Evolutionary conservation across 495 filamentous ascomycete genomes (phyloP).

Genomic region (Penicillium antarcticum): DNA sequence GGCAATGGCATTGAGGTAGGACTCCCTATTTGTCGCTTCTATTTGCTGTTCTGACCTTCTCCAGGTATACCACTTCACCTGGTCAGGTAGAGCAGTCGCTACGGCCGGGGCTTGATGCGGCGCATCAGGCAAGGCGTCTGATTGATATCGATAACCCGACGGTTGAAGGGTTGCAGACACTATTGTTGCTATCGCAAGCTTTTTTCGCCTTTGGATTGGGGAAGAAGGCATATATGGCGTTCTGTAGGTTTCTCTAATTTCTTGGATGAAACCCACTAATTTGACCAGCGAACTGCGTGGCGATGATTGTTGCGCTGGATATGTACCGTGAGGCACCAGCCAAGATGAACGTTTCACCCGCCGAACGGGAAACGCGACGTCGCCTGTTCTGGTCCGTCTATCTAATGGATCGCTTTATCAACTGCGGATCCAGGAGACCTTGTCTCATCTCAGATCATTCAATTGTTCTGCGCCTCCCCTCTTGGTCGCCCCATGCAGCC

Average conservation of each 20-base stretch:
- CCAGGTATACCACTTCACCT: conserved; percentile 59
- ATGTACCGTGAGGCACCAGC: conserved; percentile 67
- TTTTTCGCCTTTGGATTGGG: conserved; percentile 75
- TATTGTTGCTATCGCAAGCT: conserved; percentile 71
- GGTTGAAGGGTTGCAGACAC: conserved; percentile 69
- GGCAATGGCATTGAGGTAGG: conserved; percentile 67
- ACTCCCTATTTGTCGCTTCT: neutral
- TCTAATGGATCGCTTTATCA: conserved; percentile 74
- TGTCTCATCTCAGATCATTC: conserved; percentile 72
- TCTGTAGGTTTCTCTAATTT: conserved; percentile 51
- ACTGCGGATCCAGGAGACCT: conserved; percentile 74
- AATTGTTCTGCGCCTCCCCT: conserved; percentile 67
- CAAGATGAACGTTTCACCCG: conserved; percentile 50
- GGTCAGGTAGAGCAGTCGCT: conserved; percentile 58
- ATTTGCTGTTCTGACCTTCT: conserved; percentile 3
- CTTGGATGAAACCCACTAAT: conserved; percentile 4
- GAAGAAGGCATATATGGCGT: conserved; percentile 81
- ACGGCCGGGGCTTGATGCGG: conserved; percentile 61
- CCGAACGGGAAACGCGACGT: conserved; percentile 70
- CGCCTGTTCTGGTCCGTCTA: conserved; percentile 83
- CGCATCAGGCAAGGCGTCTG: conserved; percentile 59
- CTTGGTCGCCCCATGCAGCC: conserved; percentile 54
- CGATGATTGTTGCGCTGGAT: conserved; percentile 76
- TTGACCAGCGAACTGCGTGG: conserved; percentile 64
- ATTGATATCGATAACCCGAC: conserved; percentile 77